Conservation (phyloP, 768 basidiomycete species). For the Trametes villosa region DNA sequence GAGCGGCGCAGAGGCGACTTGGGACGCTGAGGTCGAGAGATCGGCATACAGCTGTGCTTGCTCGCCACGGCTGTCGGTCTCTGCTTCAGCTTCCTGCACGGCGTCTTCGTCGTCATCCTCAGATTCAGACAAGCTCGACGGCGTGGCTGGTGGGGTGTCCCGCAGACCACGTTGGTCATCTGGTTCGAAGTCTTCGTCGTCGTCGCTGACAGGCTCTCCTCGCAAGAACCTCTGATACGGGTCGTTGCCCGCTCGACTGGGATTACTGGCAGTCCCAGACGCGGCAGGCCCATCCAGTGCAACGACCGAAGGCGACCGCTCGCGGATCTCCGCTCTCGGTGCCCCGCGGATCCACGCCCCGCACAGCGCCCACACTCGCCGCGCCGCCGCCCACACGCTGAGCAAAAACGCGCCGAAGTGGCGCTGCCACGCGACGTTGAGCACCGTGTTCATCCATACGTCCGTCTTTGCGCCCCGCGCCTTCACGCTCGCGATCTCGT, state of each 20-base stretch:
- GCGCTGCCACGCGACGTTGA: slow-evolving; percentile 44
- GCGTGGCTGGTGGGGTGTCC: slow-evolving; percentile 1
- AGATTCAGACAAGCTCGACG: slow-evolving; percentile 4
- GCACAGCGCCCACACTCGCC: slow-evolving; percentile 13
- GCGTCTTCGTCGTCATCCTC: slow-evolving; percentile 22
- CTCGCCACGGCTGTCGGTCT: slow-evolving; percentile 44
- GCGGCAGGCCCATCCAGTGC: neutral
- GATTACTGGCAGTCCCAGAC: slow-evolving; percentile 9
- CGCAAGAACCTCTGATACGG: slow-evolving; percentile 62
- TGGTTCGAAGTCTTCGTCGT: slow-evolving; percentile 46
- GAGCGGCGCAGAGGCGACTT: slow-evolving; percentile 44
- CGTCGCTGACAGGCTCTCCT: slow-evolving; percentile 58
- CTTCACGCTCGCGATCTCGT: slow-evolving; percentile 54
- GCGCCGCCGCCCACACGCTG: slow-evolving; percentile 22
- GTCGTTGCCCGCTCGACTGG: slow-evolving; percentile 43
- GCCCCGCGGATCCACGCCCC: neutral
- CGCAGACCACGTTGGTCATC: neutral
- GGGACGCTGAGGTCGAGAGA: slow-evolving; percentile 43
- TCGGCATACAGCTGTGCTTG: slow-evolving; percentile 58
- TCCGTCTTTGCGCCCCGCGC: slow-evolving; percentile 40
- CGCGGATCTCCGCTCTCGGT: neutral
- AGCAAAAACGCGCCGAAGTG: slow-evolving; percentile 41
- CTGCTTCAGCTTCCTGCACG: slow-evolving; percentile 32
- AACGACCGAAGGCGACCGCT: neutral
- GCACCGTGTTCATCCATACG: slow-evolving; percentile 36